phyloP scores from a whole-genome alignment of 768 basidiomycete genomes.

The Pluteus cervinus region DNA sequence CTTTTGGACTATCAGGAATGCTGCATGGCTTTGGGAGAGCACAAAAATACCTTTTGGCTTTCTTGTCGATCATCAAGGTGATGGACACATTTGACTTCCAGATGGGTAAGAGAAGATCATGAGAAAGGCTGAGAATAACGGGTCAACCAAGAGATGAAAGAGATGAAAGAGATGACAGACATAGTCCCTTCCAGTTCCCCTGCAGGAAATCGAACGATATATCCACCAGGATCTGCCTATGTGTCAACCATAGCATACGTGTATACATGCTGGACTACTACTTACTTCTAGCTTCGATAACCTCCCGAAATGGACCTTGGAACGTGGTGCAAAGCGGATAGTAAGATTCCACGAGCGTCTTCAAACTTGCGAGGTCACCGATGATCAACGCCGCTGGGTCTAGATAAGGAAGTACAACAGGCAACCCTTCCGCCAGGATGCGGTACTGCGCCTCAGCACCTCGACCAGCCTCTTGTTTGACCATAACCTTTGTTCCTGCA shows the following conservation, averaged over 20 bases:
- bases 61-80: constrained; percentile 93
- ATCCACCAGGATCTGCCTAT: constrained; percentile 56
- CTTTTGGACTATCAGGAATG: constrained; percentile 31
- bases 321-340: constrained; percentile 75
- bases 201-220: constrained; percentile 63
- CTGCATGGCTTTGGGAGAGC: background rate
- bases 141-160: constrained; percentile 5
- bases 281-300: constrained; percentile 51
- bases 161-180: constrained; percentile 32
- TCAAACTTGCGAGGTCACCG: constrained; percentile 51
- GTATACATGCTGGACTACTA: constrained; percentile 4
- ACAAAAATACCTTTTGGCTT: constrained; percentile 75
- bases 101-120: constrained; percentile 84
- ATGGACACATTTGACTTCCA: constrained; percentile 92
- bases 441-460: constrained; percentile 61
- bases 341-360: constrained; percentile 65
- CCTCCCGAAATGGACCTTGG: constrained; percentile 47
- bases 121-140: constrained; percentile 45
- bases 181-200: constrained; percentile 44
- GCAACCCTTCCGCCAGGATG: constrained; percentile 79
- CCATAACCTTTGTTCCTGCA: constrained; percentile 91
- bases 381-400: constrained; percentile 55
- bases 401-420: constrained; percentile 78
- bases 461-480: constrained; percentile 76
- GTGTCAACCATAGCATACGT: background rate